These are phyloP conservation scores for Lactuca saligna DNA, from an alignment of 129 eudicot genomes.

Conservation along the genomic window DNA sequence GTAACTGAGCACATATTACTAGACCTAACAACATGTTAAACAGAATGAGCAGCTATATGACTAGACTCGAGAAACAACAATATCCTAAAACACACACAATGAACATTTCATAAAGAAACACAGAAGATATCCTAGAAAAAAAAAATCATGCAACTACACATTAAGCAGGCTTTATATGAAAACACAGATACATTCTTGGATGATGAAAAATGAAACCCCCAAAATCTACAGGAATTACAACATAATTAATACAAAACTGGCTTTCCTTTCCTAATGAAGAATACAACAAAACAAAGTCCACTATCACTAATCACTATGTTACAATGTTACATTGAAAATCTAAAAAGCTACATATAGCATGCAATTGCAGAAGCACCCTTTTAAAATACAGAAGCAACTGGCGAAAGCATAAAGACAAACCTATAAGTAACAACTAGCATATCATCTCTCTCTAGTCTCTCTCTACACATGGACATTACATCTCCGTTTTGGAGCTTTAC, in stretches of 20 bases:
- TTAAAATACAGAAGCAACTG: slow-evolving; percentile 38
- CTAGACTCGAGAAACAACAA: not conserved
- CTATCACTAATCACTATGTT: not conserved
- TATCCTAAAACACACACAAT: not conserved
- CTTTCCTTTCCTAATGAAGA: not conserved
- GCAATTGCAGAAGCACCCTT: slow-evolving; percentile 32
- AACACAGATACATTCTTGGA: slow-evolving; percentile 16
- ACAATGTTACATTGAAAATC: slow-evolving; percentile 30
- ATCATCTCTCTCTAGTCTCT: not conserved
- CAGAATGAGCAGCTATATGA: not conserved
- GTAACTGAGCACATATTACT: too few relatives aligned
- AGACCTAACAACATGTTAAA: too few relatives aligned
- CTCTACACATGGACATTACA: slow-evolving; percentile 21
- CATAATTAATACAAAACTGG: slow-evolving; percentile 13
- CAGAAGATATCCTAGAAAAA: not conserved
- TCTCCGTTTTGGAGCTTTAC: slow-evolving; percentile 27
- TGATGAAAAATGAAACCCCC: not conserved
- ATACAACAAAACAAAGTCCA: not conserved
- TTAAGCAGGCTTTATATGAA: not conserved
- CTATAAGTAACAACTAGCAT: slow-evolving; percentile 32
- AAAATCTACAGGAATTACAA: not conserved
- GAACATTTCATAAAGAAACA: not conserved
- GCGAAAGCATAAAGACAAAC: slow-evolving; percentile 25
- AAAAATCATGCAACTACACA: too few relatives aligned
- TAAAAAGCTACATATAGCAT: slow-evolving; percentile 25